Evolutionary conservation across 768 basidiomycete genomes (phyloP).

Genomic region (Chalciporus sphaerocephalus): DNA sequence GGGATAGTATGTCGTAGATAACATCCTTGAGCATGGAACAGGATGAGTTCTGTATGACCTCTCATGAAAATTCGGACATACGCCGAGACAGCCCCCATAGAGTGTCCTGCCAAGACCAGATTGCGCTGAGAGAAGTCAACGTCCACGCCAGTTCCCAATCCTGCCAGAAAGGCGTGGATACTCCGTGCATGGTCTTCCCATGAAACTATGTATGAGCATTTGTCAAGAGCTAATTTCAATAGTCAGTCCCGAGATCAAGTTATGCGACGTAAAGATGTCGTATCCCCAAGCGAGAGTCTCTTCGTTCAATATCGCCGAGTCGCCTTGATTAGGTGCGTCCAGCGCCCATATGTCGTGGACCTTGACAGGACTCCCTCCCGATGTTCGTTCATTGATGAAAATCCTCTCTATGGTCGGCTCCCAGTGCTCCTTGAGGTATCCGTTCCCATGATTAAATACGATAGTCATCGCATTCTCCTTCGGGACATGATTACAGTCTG

Average conservation of each 20-base stretch:
- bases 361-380: background rate
- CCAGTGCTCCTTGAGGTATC: conserved; percentile 9
- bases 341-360: conserved; percentile 10
- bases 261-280: background rate
- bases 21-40: background rate
- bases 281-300: background rate
- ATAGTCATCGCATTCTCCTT: background rate
- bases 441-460: conserved; percentile 4
- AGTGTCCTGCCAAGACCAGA: conserved; percentile 1
- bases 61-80: background rate
- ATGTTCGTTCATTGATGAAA: background rate
- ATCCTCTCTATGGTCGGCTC: conserved; percentile 1
- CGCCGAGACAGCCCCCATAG: background rate
- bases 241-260: too few relatives aligned
- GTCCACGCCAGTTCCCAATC: background rate
- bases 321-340: conserved; percentile 7
- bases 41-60: background rate
- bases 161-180: conserved; percentile 5
- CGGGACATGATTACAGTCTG: background rate
- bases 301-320: conserved; percentile 11
- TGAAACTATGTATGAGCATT: conserved; percentile 1
- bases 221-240: too few relatives aligned
- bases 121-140: conserved; percentile 9
- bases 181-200: conserved; percentile 2
- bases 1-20: background rate